Conservation (phyloP, 2,329 filamentous ascomycete genomes). For the Ascomycota sp. region DNA sequence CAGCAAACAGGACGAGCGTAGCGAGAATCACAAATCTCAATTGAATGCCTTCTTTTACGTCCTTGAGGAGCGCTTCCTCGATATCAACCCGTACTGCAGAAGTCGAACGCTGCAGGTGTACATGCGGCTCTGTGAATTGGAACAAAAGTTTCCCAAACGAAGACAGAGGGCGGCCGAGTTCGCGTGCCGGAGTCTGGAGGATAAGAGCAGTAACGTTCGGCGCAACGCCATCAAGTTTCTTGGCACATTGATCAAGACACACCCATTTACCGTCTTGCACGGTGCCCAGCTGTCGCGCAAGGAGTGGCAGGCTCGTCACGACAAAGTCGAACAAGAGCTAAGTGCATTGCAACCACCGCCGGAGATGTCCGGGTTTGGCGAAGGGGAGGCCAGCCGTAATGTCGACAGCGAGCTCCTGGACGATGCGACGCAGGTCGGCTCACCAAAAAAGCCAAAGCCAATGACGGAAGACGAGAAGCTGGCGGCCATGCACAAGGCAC, state of each 20-base stretch:
- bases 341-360: slow-evolving; percentile 64
- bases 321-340: slow-evolving; percentile 67
- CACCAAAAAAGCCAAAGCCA: slow-evolving; percentile 39
- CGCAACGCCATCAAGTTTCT: slow-evolving; percentile 89
- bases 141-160: slow-evolving; percentile 86
- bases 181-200: slow-evolving; percentile 73
- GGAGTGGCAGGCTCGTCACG: slow-evolving; percentile 68
- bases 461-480: slow-evolving; percentile 67
- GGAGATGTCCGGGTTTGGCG: slow-evolving; percentile 39
- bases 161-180: slow-evolving; percentile 74
- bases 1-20: slow-evolving; percentile 75
- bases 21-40: slow-evolving; percentile 84
- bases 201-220: slow-evolving; percentile 95
- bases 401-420: slow-evolving; percentile 66
- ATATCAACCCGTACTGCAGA: slow-evolving; percentile 90
- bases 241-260: slow-evolving; percentile 72
- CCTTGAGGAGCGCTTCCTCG: slow-evolving; percentile 83
- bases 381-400: slow-evolving; percentile 42
- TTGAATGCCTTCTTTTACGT: slow-evolving; percentile 96
- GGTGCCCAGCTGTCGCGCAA: slow-evolving; percentile 67
- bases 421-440: slow-evolving; percentile 67
- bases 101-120: slow-evolving; percentile 87
- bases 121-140: slow-evolving; percentile 76
- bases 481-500: slow-evolving; percentile 55
- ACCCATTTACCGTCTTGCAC: slow-evolving; percentile 84